Conservation (phyloP, 495 filamentous ascomycete genomes). For the Lasiosphaeriaceae sp. region DNA sequence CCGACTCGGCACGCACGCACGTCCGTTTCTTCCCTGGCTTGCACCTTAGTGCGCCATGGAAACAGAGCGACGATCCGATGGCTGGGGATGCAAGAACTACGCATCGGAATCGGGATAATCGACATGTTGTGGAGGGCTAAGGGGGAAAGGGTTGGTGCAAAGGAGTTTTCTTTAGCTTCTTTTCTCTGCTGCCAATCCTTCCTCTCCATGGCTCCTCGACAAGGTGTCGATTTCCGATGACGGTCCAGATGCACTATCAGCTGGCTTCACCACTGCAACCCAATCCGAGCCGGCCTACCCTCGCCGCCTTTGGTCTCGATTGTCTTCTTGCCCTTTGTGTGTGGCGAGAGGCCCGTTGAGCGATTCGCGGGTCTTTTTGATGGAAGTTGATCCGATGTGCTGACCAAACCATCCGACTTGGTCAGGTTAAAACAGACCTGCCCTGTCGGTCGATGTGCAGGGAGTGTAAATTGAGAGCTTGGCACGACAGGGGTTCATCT, state of each 20-base stretch:
- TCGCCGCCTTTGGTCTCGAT: neutral
- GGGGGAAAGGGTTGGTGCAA: slow-evolving; percentile 2
- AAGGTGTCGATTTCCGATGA: neutral
- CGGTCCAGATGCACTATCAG: neutral
- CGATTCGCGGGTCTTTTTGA: neutral
- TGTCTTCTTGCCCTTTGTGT: neutral
- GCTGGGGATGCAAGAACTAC: slow-evolving; percentile 9
- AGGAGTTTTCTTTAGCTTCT: neutral
- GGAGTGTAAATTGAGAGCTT: slow-evolving; percentile 26
- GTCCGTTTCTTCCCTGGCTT: slow-evolving; percentile 8
- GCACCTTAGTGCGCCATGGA: slow-evolving; percentile 17
- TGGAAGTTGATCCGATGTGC: slow-evolving; percentile 5
- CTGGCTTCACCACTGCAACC: neutral
- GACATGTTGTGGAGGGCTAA: slow-evolving; percentile 6
- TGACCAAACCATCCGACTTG: slow-evolving; percentile 14
- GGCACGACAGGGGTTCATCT: slow-evolving; percentile 26
- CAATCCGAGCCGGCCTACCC: neutral
- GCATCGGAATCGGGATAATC: slow-evolving; percentile 9
- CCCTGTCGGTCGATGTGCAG: slow-evolving; percentile 14
- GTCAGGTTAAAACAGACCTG: slow-evolving; percentile 13
- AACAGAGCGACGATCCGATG: neutral
- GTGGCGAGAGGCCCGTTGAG: neutral
- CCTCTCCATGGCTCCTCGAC: neutral
- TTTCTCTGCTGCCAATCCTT: neutral
- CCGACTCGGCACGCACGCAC: slow-evolving; percentile 16